Percentiles rank a stretch among this genome's conserved stretches.
phyloP scores from a whole-genome alignment of 306 rosid genomes.

The Pyrus bretschneideri region DNA sequence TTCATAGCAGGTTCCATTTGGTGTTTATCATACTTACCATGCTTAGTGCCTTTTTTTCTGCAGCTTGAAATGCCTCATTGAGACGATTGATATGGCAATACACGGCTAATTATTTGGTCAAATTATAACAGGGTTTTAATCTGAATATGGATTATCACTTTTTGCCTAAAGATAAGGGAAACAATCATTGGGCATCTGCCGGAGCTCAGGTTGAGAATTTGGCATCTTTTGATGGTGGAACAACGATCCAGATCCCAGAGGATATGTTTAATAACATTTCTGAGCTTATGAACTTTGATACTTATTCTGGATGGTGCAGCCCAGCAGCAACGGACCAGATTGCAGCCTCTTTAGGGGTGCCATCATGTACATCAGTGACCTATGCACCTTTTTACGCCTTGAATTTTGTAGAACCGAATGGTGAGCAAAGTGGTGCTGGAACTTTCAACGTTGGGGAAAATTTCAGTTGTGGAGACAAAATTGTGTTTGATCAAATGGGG shows the following conservation, averaged over 20 bases:
- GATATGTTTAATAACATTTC: slow-evolving; percentile 44
- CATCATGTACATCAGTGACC: slow-evolving; percentile 28
- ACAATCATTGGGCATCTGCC: slow-evolving; percentile 39
- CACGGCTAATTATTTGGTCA: slow-evolving; percentile 4
- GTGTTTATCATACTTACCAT: too few relatives aligned
- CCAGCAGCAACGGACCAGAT: slow-evolving; percentile 45
- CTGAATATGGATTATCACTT: slow-evolving; percentile 48
- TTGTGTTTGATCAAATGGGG: slow-evolving; percentile 41
- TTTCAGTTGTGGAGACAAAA: slow-evolving; percentile 37
- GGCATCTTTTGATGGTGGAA: slow-evolving; percentile 30
- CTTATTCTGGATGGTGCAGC: slow-evolving; percentile 53
- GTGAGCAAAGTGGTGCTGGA: slow-evolving; percentile 26
- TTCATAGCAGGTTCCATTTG: too few relatives aligned
- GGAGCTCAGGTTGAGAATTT: slow-evolving; percentile 40
- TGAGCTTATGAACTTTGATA: slow-evolving; percentile 58
- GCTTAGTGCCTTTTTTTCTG: not conserved
- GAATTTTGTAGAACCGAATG: slow-evolving; percentile 30
- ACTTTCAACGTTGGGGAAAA: slow-evolving; percentile 19
- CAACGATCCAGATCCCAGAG: slow-evolving; percentile 36
- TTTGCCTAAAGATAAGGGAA: slow-evolving; percentile 31
- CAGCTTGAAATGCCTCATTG: too few relatives aligned
- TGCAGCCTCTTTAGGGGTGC: slow-evolving; percentile 26
- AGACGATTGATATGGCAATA: not conserved
- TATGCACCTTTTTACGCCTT: slow-evolving; percentile 33
- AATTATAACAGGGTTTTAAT: slow-evolving; percentile 15